Base-by-base conservation (phyloP, 2,329 filamentous ascomycete species). In the Fusarium burgessii region DNA sequence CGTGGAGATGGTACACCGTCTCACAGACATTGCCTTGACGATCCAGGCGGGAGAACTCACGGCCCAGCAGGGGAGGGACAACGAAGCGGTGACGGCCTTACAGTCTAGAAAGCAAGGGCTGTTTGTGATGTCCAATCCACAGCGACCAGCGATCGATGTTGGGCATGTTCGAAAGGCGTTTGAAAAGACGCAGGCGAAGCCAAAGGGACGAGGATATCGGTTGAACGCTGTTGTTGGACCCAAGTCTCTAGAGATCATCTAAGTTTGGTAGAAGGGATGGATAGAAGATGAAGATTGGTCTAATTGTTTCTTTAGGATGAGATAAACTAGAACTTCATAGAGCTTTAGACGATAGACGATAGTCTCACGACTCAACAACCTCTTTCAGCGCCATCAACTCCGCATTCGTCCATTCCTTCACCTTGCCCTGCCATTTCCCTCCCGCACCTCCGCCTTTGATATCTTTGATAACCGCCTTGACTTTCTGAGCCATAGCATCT, bases 1-100 rank as follows among this genome's bases (percentile, higher is more conserved):
- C 0, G 98, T 97, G 74, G 96, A 99, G 80, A 98, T 98, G 82
- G 96, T 98, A 23, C 95, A 98, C 84, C 95, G 94, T 1, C 86
- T 99, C 29, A 98, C 96, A 0, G 95, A 98, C 78, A 93, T 97
- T 79, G 95, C 96, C 2, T 87, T 99, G 75, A 93, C 93, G 79
- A 94, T 98, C 80, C 98, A 98, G 80, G 93, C 51, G 0, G 23
- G 50, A 1, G 61, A 72, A 7, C 18, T 71, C 17, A 25, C 38
- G 4, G 40, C 9, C 10, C 36, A 46, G 8, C 29, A 23, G 12
- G 36, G 29, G 5, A 49, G 11, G 3, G 25, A 11, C 2, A 29
- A 41, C 7, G 20, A 61, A 18, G n/a, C 40, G 2, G 38, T n/a
- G 0, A 5, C 7, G 1, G 11, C 29, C 4, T 3, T 42, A 2